These are phyloP conservation scores for Saccharomyces hybrid DNA, from an alignment of 1,139 yeast genomes.

Conservation along the genomic window DNA sequence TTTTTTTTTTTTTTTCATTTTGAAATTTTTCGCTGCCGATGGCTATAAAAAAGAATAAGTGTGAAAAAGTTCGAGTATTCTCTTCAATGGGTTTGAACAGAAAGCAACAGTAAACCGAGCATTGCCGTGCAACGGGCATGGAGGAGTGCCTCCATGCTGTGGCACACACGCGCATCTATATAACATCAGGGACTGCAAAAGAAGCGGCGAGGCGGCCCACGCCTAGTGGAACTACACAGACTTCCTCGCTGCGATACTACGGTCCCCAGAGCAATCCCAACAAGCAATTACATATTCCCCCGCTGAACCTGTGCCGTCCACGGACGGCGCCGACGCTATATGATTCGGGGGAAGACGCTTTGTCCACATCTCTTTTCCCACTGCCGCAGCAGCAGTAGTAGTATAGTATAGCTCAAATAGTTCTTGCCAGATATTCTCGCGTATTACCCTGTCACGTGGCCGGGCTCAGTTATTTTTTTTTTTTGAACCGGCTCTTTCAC, in stretches of 20 bases:
- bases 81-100: neutral
- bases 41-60: no score
- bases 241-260: constrained; percentile 1
- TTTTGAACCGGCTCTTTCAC: neutral
- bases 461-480: neutral
- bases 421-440: neutral
- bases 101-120: neutral
- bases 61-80: no score
- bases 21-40: no score
- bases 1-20: no score
- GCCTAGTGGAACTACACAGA: neutral
- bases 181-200: neutral
- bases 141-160: neutral
- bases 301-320: neutral
- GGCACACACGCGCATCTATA: neutral
- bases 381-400: neutral
- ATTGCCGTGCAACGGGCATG: neutral
- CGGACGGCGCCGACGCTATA: neutral
- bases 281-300: constrained; percentile 1
- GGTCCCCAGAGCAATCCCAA: neutral
- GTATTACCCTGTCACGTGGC: neutral
- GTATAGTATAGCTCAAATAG: neutral
- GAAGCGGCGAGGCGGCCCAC: neutral
- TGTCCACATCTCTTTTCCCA: neutral
- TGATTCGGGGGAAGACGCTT: constrained; percentile 1